These are phyloP conservation scores for Cucurbita pepo DNA, from an alignment of 306 rosid species.

Conservation along the genomic window DNA sequence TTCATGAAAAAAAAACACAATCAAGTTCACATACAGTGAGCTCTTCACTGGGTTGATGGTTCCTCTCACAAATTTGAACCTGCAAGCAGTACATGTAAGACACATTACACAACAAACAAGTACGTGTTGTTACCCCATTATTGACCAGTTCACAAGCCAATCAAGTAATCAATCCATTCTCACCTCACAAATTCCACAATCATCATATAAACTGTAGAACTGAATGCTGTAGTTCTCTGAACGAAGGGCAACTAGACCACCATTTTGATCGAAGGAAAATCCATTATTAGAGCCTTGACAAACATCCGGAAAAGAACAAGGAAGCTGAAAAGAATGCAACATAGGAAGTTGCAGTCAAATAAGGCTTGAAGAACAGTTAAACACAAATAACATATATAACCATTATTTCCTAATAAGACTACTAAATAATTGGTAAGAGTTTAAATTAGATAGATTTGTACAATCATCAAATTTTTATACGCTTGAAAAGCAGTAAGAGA, in stretches of 20 bases:
- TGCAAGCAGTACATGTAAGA: slow-evolving; percentile 12
- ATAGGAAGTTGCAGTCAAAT: slow-evolving; percentile 3
- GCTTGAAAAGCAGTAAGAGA: not conserved
- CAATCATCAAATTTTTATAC: not conserved
- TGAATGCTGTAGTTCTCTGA: slow-evolving; percentile 75
- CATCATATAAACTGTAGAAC: slow-evolving; percentile 71
- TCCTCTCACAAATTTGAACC: slow-evolving; percentile 97
- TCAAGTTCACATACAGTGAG: slow-evolving; percentile 48
- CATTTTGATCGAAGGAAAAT: slow-evolving; percentile 46
- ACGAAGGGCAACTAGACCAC: slow-evolving; percentile 66
- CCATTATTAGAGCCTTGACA: slow-evolving; percentile 31
- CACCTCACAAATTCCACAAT: slow-evolving; percentile 78
- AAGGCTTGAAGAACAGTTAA: not conserved
- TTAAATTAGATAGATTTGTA: not conserved
- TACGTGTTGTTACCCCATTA: not conserved
- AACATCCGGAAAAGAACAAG: slow-evolving; percentile 35
- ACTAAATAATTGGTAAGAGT: not conserved
- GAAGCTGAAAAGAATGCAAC: slow-evolving; percentile 38
- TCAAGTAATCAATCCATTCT: not conserved
- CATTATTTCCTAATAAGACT: not conserved
- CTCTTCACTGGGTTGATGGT: slow-evolving; percentile 89
- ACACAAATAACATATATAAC: not conserved
- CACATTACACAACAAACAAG: not conserved
- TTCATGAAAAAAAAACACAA: not conserved
- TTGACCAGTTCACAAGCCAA: not conserved